Conservation (phyloP, 768 basidiomycete species). For the Grammothele lineata region DNA sequence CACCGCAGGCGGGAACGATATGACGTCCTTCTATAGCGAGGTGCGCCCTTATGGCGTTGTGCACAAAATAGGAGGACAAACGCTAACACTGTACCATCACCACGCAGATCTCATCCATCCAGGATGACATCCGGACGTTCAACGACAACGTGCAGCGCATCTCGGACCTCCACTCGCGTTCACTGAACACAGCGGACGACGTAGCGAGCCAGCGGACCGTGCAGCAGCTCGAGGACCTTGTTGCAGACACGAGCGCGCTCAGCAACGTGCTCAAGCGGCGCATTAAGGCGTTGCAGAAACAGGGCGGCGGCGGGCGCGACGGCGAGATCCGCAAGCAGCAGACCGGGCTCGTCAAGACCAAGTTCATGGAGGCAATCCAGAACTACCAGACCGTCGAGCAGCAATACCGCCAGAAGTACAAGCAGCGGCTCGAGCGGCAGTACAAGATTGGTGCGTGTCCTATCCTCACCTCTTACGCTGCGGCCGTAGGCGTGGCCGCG, state of each 20-base stretch:
- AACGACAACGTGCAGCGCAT: conserved; percentile 43
- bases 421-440: conserved; percentile 68
- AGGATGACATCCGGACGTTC: conserved; percentile 41
- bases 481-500: not conserved
- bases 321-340: conserved; percentile 45
- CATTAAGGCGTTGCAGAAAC: conserved; percentile 51
- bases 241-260: conserved; percentile 55
- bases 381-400: conserved; percentile 76
- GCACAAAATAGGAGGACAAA: too few species aligned
- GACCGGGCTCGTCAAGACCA: conserved; percentile 57
- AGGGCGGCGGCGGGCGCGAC: conserved; percentile 36
- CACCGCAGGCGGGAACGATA: conserved; percentile 40
- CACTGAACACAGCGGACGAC: conserved; percentile 47
- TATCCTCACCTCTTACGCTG: not conserved
- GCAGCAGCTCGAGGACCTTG: conserved; percentile 52
- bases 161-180: conserved; percentile 46
- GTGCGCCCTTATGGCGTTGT: conserved; percentile 34
- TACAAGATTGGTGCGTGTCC: conserved; percentile 61
- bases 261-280: conserved; percentile 54
- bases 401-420: conserved; percentile 59
- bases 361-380: conserved; percentile 74
- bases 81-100: too few species aligned
- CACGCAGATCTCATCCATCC: conserved; percentile 43
- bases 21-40: conserved; percentile 73
- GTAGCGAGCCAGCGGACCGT: conserved; percentile 36